Evolutionary conservation across 108 stramenopile species (phyloP).

Genomic region (Skeletonema costatum): DNA sequence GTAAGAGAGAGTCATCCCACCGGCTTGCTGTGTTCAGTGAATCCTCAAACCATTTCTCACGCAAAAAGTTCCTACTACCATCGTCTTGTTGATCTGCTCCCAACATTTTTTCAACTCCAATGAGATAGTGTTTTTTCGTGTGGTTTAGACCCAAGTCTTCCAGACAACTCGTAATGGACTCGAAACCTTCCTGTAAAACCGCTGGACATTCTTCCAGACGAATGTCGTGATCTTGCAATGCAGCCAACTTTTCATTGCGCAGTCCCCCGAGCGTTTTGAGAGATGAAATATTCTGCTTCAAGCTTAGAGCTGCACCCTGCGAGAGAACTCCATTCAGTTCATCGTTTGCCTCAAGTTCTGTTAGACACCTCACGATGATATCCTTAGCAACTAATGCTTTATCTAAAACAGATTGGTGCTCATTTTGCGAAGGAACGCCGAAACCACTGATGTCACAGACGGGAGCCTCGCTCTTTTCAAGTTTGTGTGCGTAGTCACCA

Average conservation of each 20-base stretch:
- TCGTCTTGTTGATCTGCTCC: neutral
- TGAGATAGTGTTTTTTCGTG: slow-evolving; percentile 33
- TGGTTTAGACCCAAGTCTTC: slow-evolving; percentile 50
- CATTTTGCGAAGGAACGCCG: slow-evolving; percentile 22
- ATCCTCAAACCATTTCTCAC: slow-evolving; percentile 77
- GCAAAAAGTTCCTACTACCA: slow-evolving; percentile 8
- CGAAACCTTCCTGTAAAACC: slow-evolving; percentile 15
- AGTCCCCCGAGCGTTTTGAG: slow-evolving; percentile 21
- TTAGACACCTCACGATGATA: slow-evolving; percentile 46
- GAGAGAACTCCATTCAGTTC: slow-evolving; percentile 54
- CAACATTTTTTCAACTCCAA: slow-evolving; percentile 11
- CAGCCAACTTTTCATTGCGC: slow-evolving; percentile 26
- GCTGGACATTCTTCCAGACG: neutral
- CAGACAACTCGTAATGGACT: slow-evolving; percentile 18
- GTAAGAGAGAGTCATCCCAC: slow-evolving; percentile 43
- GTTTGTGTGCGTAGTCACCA: slow-evolving; percentile 11
- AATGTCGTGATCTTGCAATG: slow-evolving; percentile 32
- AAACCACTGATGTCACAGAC: slow-evolving; percentile 42
- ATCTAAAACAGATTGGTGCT: slow-evolving; percentile 25
- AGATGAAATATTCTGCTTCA: slow-evolving; percentile 45
- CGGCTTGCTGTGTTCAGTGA: slow-evolving; percentile 34
- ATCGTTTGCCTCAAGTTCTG: slow-evolving; percentile 54
- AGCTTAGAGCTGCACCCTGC: slow-evolving; percentile 54
- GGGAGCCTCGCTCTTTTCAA: slow-evolving; percentile 9
- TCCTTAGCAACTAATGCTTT: slow-evolving; percentile 47